Base-by-base conservation (phyloP, 805 yeast species). In the Novakomyces olei region DNA sequence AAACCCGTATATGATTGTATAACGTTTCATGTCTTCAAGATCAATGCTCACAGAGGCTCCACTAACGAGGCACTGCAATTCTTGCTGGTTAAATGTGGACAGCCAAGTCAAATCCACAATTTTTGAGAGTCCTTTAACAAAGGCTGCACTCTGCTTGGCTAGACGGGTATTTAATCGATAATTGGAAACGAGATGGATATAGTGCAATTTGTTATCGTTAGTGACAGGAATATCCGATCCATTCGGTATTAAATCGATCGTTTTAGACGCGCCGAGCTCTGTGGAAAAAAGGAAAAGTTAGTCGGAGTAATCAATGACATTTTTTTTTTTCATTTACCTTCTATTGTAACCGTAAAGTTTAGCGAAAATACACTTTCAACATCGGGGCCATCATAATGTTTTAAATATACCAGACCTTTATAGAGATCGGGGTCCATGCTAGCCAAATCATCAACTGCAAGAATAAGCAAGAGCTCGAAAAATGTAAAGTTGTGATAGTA, bases 401-500 rank as follows among this genome's bases (percentile, higher is more conserved):
- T 51, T 12, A 85, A 50, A 44, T 75, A 72, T 41, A 67, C 63
- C 43, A 85, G 57, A 37, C 67, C 76, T 3, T 50, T 36, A 43
- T 76, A 78, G 12, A 85, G 52, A 22, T 70, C 74, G 0, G 58
- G 50, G 49, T 85, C 98, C 26, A 77, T 57, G 29, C 68, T 64
- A 29, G 63, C 65, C 40, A 85, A 57, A 44, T 85, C 96, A 48
- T 81, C 85, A 43, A 83, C n/a, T n/a, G n/a, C 70, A 0, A 83
- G 67, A 41, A 61, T 70, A 36, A 44, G 43, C 26, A 40, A 32
- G 2, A 44, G 40, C 10, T 41, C 35, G 4, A 41, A 42, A 15
- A 38, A 38, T 26, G 29, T 29, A 10, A 32, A 16, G 18, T 33
- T 36, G n/a, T 24, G 22, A 14, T 32, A 32, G 7, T 18, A 33